Evolutionary conservation across 768 basidiomycete species (phyloP), one percentile per base, ranked within the genome.

Genomic region (Royoungia palumana): DNA sequence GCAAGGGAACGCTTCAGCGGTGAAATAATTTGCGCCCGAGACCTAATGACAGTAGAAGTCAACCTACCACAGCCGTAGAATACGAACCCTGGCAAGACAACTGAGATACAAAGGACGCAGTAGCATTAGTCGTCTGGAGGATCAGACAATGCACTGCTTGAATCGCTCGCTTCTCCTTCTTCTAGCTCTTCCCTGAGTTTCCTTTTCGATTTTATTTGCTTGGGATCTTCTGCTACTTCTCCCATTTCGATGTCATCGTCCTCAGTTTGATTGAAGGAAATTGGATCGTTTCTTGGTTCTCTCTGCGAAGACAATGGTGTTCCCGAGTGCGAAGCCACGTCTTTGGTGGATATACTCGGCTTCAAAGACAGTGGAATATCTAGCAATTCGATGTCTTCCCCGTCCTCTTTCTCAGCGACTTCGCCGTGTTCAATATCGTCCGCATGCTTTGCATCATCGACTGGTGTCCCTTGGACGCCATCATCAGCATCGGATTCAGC

Each of bases 211-310:
- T 62, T 67, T 30, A 56, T 54, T 45, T 69, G 77, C 51, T 75
- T 80, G 3, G 80, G 79, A 45, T 80, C 79, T 60, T 92, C 89
- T 51, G 87, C 83, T 4, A 92, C 79, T 62, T 92, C 89, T n/a
- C 89, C 89, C 89, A 92, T 92, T 67, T 92, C 89, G 54, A 92
- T 90, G 53, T 92, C 89, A 55, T 87, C 78, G 24, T 74, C 81
- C 66, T 55, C 68, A 12, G 49, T 53, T 56, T 55, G 56, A 41
- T 50, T 50, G 49, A 67, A 68, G 4, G 53, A 47, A 22, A 64
- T 49, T 19, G 20, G 45, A 6, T 37, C 51, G 19, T 35, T 63
- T 50, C 44, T 56, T 32, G 38, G 57, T 43, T 50, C 55, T 60
- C 68, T 58, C 39, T 60, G 61, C 14, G 61, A 56, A 13, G 55